Conservation (phyloP, 331 rosid genomes). For the Malus hybrid region DNA sequence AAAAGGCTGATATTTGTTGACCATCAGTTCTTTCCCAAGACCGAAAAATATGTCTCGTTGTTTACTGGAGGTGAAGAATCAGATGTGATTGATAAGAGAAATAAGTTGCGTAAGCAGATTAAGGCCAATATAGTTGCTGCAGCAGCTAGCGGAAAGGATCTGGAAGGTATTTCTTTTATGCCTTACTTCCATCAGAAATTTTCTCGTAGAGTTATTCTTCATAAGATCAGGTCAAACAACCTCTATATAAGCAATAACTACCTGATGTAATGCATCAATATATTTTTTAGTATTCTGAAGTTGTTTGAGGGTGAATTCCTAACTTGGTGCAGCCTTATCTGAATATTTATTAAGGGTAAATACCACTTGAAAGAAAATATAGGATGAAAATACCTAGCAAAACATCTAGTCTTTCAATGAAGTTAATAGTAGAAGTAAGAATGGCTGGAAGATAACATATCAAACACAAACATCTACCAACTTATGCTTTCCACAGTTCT, state of each 20-base stretch:
- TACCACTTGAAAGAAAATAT: not conserved
- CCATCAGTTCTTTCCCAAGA: constrained; percentile 95
- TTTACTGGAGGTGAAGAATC: constrained; percentile 66
- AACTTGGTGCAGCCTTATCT: not conserved
- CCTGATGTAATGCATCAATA: not conserved
- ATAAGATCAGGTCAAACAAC: not conserved
- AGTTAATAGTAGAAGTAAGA: not conserved
- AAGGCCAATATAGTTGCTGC: constrained; percentile 73
- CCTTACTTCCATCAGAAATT: not conserved
- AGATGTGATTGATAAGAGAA: constrained; percentile 60
- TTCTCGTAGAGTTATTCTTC: not conserved
- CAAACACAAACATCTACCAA: not conserved
- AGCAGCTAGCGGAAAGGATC: constrained; percentile 90
- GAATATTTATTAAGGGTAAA: not conserved
- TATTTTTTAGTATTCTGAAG: not conserved
- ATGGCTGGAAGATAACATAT: not conserved
- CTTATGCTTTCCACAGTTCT: not conserved
- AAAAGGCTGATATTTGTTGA: constrained; percentile 6
- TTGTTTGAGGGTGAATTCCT: not conserved
- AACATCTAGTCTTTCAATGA: not conserved
- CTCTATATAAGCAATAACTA: not conserved
- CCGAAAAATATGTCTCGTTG: constrained; percentile 80
- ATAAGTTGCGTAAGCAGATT: constrained; percentile 74
- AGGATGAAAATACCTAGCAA: not conserved
- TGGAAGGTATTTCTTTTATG: constrained; percentile 60